A percentile compares a stretch with the other conserved stretches of the same genome.
Conservation (phyloP, 2,329 filamentous ascomycete genomes). For the Pseudogymnoascus sp. region DNA sequence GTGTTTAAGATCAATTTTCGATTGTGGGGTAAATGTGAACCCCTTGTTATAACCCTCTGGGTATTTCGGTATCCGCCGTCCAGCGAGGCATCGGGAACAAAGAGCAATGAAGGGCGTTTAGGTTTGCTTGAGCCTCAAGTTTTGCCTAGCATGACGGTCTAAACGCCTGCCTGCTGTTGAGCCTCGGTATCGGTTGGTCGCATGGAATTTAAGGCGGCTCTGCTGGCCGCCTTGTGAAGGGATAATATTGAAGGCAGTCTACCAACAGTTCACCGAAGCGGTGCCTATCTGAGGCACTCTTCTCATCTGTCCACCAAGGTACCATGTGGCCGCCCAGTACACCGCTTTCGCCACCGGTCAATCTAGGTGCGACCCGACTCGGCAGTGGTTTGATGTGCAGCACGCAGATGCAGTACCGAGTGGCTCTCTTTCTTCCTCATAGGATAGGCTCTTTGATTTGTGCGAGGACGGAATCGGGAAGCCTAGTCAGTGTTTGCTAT, state of each 20-base stretch:
- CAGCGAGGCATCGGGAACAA: background rate
- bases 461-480: too few species aligned
- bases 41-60: background rate
- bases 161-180: background rate
- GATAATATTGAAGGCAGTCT: background rate
- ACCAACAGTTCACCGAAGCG: background rate
- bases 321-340: too few species aligned
- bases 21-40: background rate
- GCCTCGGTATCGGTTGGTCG: background rate
- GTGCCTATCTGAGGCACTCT: background rate
- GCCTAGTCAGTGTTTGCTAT: too few species aligned
- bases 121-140: background rate
- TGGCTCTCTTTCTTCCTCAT: too few species aligned
- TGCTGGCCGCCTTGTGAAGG: background rate
- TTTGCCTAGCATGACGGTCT: background rate
- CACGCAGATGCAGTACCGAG: too few species aligned
- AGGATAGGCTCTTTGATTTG: too few species aligned
- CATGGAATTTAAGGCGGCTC: background rate
- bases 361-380: too few species aligned
- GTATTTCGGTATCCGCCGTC: background rate
- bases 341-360: too few species aligned
- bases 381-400: too few species aligned
- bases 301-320: too few species aligned
- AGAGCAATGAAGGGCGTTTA: background rate
- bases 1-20: background rate